Evolutionary conservation across 2,329 filamentous ascomycete species (phyloP).

Genomic region (Boeremia exigua): DNA sequence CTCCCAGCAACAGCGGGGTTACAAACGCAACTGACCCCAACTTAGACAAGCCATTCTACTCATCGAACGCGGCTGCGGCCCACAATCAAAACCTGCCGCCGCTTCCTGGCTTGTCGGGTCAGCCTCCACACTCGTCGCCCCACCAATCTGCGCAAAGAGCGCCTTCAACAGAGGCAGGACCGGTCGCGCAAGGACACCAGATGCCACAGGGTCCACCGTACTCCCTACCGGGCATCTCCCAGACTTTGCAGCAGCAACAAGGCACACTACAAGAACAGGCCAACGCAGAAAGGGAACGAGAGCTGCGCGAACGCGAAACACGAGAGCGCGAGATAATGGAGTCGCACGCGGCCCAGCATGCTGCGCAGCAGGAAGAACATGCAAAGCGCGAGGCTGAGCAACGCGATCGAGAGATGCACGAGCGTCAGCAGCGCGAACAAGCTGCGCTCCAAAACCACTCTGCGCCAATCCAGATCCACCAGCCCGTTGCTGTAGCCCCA

Average conservation of each 20-base stretch:
- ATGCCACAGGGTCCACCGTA: slow-evolving; percentile 49
- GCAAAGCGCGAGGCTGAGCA: slow-evolving; percentile 53
- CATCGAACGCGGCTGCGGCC: slow-evolving; percentile 43
- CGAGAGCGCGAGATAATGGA: slow-evolving; percentile 63
- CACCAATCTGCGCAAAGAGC: slow-evolving; percentile 45
- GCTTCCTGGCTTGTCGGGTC: slow-evolving; percentile 52
- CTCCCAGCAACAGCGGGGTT: slow-evolving; percentile 12
- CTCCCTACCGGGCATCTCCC: slow-evolving; percentile 53
- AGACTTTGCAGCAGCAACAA: slow-evolving; percentile 47
- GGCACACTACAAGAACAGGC: slow-evolving; percentile 44
- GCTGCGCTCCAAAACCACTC: slow-evolving; percentile 84
- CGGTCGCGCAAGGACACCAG: slow-evolving; percentile 41
- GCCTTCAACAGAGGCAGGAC: slow-evolving; percentile 45
- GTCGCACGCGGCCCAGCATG: slow-evolving; percentile 48
- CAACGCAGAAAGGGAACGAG: slow-evolving; percentile 52
- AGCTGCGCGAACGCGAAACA: slow-evolving; percentile 52
- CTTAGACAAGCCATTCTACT: slow-evolving; percentile 49
- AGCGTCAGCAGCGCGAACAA: slow-evolving; percentile 67
- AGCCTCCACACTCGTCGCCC: slow-evolving; percentile 53
- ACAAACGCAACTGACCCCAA: slow-evolving; percentile 23
- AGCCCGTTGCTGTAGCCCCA: slow-evolving; percentile 80
- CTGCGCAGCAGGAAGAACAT: slow-evolving; percentile 62
- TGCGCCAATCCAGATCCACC: slow-evolving; percentile 88
- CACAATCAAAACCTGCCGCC: slow-evolving; percentile 54
- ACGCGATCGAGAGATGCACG: slow-evolving; percentile 63